Conservation (phyloP, 2,329 filamentous ascomycete species). For the Rhynchosporium agropyri region DNA sequence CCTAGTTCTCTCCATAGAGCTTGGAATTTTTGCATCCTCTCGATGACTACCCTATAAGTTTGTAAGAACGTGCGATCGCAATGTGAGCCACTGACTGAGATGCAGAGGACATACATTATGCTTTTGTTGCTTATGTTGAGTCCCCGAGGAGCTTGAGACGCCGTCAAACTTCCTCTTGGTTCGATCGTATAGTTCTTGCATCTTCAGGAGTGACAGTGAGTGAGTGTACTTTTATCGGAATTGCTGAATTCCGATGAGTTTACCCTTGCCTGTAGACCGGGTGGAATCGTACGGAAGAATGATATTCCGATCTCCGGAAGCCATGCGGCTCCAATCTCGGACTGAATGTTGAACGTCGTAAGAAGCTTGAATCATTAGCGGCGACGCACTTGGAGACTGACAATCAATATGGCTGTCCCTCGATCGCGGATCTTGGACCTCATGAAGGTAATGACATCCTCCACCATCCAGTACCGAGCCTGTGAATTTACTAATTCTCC, state of each 20-base stretch:
- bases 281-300: background rate
- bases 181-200: conserved; percentile 25
- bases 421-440: conserved; percentile 68
- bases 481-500: conserved; percentile 13
- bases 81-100: conserved; percentile 7
- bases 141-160: conserved; percentile 12
- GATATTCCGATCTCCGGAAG: conserved; percentile 27
- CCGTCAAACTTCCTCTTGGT: conserved; percentile 30
- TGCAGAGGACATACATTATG: conserved; percentile 20
- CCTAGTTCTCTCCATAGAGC: conserved; percentile 2
- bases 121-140: conserved; percentile 24
- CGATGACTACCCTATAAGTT: conserved; percentile 10
- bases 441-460: conserved; percentile 65
- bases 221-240: background rate
- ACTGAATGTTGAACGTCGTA: conserved; percentile 22
- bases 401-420: conserved; percentile 58
- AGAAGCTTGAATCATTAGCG: conserved; percentile 1
- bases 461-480: background rate
- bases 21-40: background rate
- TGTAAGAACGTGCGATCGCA: conserved; percentile 17
- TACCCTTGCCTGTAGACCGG: background rate
- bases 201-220: conserved; percentile 5
- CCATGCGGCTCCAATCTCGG: conserved; percentile 15
- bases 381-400: conserved; percentile 11
- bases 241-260: conserved; percentile 5